These are phyloP conservation scores for Physcomitrellopsis africana DNA, from an alignment of 225 moss, liverwort and hornwort genomes.

Conservation along the genomic window DNA sequence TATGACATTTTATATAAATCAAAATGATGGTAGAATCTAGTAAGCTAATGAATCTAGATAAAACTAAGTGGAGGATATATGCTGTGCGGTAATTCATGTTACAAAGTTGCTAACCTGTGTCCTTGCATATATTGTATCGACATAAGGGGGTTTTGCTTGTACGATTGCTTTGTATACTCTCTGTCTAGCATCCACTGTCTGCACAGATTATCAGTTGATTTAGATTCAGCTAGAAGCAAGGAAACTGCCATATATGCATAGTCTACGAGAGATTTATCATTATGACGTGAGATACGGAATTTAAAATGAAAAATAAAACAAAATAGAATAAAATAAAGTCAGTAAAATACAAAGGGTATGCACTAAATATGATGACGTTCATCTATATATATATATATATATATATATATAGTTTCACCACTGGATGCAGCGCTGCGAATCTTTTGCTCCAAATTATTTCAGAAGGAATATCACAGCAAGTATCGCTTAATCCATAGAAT, in stretches of 20 bases:
- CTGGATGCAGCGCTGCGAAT: too few species aligned
- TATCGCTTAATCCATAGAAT: slow-evolving; percentile 3
- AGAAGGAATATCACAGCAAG: slow-evolving; percentile 12
- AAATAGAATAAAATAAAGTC: too few species aligned
- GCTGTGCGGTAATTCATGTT: not conserved
- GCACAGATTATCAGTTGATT: slow-evolving; percentile 22
- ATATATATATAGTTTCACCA: too few species aligned
- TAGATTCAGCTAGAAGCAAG: slow-evolving; percentile 18
- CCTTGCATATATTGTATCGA: slow-evolving; percentile 77
- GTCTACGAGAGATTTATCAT: too few species aligned
- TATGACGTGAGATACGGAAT: too few species aligned
- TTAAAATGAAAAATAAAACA: too few species aligned
- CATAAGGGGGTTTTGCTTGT: slow-evolving; percentile 77
- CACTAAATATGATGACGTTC: too few species aligned
- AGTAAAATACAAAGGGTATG: too few species aligned
- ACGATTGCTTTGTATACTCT: slow-evolving; percentile 83
- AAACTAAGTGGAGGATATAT: not conserved
- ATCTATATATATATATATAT: too few species aligned
- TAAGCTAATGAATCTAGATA: too few species aligned
- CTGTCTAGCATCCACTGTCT: slow-evolving; percentile 77
- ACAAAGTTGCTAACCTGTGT: slow-evolving; percentile 64
- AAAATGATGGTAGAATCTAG: too few species aligned
- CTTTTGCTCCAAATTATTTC: slow-evolving; percentile 10
- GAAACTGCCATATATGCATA: not conserved
- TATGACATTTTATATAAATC: too few species aligned